Evolutionary conservation across 2,329 filamentous ascomycete species (phyloP), one percentile per base, ranked within the genome.

Genomic region (Ophiosphaerella herpotricha): DNA sequence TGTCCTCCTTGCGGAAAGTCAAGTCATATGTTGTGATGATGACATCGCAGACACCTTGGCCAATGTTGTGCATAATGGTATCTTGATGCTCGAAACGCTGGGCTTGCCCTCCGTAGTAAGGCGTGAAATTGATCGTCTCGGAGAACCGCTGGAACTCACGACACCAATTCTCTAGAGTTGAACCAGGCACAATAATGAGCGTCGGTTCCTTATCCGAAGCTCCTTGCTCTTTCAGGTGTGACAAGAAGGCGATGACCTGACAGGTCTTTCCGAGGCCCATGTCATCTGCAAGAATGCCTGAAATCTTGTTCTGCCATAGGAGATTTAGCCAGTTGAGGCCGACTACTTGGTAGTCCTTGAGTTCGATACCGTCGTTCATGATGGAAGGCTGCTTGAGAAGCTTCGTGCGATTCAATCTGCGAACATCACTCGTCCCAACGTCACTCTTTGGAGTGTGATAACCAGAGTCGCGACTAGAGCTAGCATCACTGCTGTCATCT

Each of bases 251-350:
- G 60, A 99, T 96, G 54, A 97, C 91, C 67, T 99, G 93, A 63
- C 91, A 97, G 0, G 94, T 99, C 79, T 99, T 99, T 39, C 94
- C 94, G 35, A 85, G 65, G 43, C 90, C 94, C 94, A 99, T 99
- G 69, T 99, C 94, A 69, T 99, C 94, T 1, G 94, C 94, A 14
- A 99, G 79, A 48, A 99, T 97, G 55, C 91, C 93, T 39, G 90
- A 93, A 43, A 95, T 82, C 24, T 86, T 81, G 50, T 89, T 86
- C 44, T 86, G 81, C 75, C 91, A 96, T 12, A 99, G 81, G 39
- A 97, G 76, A 47, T 87, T 85, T 66, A 99, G 82, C 94, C 94
- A 99, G 68, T 97, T 97, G 43, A 99, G 82, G 4, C 94, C 94
- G 26, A 96, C 91, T 16, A 97, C 77, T 70, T 99, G 94, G 66